phyloP scores from a whole-genome alignment of 768 basidiomycete genomes.

The Leccinum subgranulosum region DNA sequence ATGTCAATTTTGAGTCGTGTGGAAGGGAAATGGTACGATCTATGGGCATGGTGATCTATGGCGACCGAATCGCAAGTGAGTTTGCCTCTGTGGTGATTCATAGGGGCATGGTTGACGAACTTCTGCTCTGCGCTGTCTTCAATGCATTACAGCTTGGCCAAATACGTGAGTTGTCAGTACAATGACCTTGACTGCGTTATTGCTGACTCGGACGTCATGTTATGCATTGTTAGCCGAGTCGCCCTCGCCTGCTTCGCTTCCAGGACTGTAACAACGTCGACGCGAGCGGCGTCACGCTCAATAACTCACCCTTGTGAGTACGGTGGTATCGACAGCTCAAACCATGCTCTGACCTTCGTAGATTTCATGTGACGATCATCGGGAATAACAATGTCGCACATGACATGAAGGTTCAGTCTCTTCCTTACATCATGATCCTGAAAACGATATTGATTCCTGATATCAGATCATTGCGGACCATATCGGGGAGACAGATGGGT shows the following conservation, averaged over 20 bases:
- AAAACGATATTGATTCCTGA: background rate
- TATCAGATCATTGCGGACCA: constrained; percentile 11
- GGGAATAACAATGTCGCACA: constrained; percentile 7
- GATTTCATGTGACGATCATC: constrained; percentile 11
- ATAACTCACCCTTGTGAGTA: constrained; percentile 10
- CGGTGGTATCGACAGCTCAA: background rate
- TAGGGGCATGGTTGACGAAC: background rate
- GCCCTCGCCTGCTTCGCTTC: constrained; percentile 7
- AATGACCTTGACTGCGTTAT: background rate
- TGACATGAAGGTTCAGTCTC: constrained; percentile 8
- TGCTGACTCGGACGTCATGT: background rate
- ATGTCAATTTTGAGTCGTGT: background rate
- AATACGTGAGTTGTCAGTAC: background rate
- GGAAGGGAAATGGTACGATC: constrained; percentile 6
- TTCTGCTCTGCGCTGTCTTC: background rate
- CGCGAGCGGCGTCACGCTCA: constrained; percentile 14
- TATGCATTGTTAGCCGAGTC: background rate
- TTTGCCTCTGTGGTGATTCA: background rate
- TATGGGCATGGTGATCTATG: constrained; percentile 6
- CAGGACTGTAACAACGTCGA: constrained; percentile 3
- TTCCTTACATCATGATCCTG: background rate
- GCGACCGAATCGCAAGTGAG: background rate
- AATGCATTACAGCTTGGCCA: background rate
- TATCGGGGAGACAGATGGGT: constrained; percentile 7
- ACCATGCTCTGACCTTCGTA: background rate